Evolutionary conservation across 2,329 filamentous ascomycete species (phyloP).

Genomic region (Aspergillus oerlinghausenensis): DNA sequence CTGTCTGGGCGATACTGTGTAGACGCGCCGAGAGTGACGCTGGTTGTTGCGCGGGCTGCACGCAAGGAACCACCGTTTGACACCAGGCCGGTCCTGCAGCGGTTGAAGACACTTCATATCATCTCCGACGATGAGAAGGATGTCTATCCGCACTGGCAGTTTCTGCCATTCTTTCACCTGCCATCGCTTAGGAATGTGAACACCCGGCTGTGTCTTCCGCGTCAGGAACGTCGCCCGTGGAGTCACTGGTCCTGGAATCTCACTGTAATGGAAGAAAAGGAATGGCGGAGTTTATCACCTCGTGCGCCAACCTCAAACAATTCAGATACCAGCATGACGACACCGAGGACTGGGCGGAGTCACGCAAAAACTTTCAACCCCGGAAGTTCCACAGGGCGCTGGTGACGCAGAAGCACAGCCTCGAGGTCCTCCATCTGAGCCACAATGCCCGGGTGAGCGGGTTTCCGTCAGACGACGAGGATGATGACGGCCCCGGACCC

Average conservation of each 20-base stretch:
- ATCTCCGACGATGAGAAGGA: neutral
- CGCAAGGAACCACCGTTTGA: neutral
- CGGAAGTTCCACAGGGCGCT: constrained; percentile 5
- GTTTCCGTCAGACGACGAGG: neutral
- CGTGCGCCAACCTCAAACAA: constrained; percentile 11
- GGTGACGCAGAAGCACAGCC: constrained; percentile 7
- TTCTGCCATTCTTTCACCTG: constrained; percentile 3
- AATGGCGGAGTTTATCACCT: constrained; percentile 7
- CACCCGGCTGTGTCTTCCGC: neutral
- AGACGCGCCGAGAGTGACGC: neutral
- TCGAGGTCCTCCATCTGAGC: constrained; percentile 9
- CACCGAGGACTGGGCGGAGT: neutral
- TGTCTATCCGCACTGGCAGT: neutral
- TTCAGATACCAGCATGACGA: constrained; percentile 12
- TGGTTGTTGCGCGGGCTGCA: neutral
- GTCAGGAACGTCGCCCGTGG: neutral
- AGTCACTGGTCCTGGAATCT: neutral
- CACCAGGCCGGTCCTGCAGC: neutral
- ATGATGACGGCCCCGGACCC: neutral
- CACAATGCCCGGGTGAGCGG: neutral
- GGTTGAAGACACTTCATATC: neutral
- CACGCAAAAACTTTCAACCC: constrained; percentile 1
- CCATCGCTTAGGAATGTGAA: neutral
- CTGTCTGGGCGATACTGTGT: neutral
- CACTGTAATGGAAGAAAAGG: neutral